phyloP scores from a whole-genome alignment of 768 basidiomycete genomes.

The Rubroboletus pulcherrimus region DNA sequence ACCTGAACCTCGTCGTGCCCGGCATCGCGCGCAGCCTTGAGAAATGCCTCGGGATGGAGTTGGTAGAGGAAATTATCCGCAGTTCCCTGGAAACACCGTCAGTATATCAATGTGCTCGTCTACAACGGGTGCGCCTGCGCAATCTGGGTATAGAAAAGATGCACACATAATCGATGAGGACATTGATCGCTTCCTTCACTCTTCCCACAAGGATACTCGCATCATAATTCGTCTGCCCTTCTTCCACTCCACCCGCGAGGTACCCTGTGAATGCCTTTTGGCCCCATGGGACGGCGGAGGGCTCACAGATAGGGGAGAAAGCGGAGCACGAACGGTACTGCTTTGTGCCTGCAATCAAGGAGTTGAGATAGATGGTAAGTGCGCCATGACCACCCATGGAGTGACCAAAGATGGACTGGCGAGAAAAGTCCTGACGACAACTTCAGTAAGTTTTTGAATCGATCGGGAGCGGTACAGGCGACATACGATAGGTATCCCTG shows the following conservation, averaged over 20 bases:
- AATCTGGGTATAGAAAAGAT: background rate
- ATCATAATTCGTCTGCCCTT: slow-evolving; percentile 74
- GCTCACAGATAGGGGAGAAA: slow-evolving; percentile 84
- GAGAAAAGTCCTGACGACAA: slow-evolving; percentile 63
- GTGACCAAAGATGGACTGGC: slow-evolving; percentile 91
- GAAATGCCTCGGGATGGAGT: slow-evolving; percentile 86
- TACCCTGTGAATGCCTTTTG: slow-evolving; percentile 88
- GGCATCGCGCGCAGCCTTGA: slow-evolving; percentile 68
- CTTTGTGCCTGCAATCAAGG: slow-evolving; percentile 47
- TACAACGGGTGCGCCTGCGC: background rate
- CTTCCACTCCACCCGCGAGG: slow-evolving; percentile 68
- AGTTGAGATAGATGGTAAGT: slow-evolving; percentile 81
- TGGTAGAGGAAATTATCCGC: slow-evolving; percentile 83
- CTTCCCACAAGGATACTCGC: slow-evolving; percentile 77
- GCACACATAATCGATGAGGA: slow-evolving; percentile 83
- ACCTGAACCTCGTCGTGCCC: slow-evolving; percentile 76
- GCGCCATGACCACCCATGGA: slow-evolving; percentile 99
- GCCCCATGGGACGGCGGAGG: slow-evolving; percentile 86
- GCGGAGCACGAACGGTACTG: slow-evolving; percentile 86
- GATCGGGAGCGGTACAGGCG: background rate
- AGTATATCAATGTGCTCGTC: background rate
- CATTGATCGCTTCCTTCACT: slow-evolving; percentile 60
- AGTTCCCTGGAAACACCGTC: slow-evolving; percentile 51
- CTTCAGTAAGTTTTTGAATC: background rate
- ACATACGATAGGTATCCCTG: slow-evolving; percentile 75